Conservation (phyloP, 1,284 basidiomycete genomes). For the Ganoderma boninense region DNA sequence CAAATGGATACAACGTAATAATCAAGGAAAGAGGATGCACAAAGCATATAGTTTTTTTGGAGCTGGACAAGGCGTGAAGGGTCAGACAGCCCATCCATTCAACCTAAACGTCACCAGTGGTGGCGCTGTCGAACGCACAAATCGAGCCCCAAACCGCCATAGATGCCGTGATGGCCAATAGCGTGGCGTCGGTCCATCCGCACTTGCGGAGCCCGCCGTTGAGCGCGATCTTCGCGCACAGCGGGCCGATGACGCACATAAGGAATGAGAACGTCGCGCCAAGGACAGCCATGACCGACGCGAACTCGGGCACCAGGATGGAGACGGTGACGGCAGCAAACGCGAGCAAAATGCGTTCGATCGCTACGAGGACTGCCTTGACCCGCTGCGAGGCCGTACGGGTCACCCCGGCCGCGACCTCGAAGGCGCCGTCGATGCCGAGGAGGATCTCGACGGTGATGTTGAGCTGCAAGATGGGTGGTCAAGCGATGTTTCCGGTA, state of each 20-base stretch:
- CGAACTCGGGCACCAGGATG: conserved; percentile 86
- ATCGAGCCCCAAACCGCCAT: conserved; percentile 86
- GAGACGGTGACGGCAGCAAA: conserved; percentile 73
- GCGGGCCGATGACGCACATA: conserved; percentile 84
- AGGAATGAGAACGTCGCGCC: conserved; percentile 89
- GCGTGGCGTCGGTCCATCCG: conserved; percentile 57
- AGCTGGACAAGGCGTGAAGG: not conserved
- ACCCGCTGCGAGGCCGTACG: conserved; percentile 33
- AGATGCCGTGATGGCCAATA: conserved; percentile 63
- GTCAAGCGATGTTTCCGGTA: not conserved
- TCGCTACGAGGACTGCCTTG: conserved; percentile 56
- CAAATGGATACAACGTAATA: not conserved
- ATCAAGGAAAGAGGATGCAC: not conserved
- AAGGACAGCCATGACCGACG: conserved; percentile 90
- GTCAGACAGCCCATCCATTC: not conserved
- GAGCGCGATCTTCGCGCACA: conserved; percentile 70
- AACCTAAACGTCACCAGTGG: conserved; percentile 24
- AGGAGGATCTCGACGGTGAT: conserved; percentile 81
- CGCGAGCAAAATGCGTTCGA: conserved; percentile 71
- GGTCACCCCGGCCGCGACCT: conserved; percentile 13
- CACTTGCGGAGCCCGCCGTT: conserved; percentile 50
- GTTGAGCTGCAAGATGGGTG: conserved; percentile 62
- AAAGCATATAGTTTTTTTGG: not conserved
- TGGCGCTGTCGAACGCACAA: conserved; percentile 61
- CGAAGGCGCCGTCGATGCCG: conserved; percentile 58